A percentile compares a stretch with the other conserved stretches of the same genome.
These are phyloP conservation scores for Ilex aquifolium DNA, from an alignment of 257 asterid species.

Conservation along the genomic window DNA sequence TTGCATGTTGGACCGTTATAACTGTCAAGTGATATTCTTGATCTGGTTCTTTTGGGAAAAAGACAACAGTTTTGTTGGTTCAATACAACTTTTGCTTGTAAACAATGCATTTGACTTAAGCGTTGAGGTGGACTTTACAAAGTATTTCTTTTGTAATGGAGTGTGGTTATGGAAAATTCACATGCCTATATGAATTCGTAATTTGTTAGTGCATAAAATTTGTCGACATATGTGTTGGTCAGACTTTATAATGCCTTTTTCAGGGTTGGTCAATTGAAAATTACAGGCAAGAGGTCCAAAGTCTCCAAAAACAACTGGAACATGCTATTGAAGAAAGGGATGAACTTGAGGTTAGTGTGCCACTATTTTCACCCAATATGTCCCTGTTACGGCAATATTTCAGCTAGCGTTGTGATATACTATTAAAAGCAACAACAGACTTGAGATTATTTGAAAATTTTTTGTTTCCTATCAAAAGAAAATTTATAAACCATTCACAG, in stretches of 20 bases:
- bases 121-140: too few relatives aligned
- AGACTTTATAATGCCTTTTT: slow-evolving; percentile 5
- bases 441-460: too few relatives aligned
- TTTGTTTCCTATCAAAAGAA: too few relatives aligned
- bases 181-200: background rate
- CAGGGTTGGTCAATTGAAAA: slow-evolving; percentile 59
- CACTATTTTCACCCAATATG: background rate
- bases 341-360: slow-evolving; percentile 58
- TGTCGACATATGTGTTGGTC: background rate
- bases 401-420: background rate
- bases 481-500: too few relatives aligned
- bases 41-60: too few relatives aligned
- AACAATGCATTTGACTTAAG: too few relatives aligned
- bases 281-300: slow-evolving; percentile 53
- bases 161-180: background rate
- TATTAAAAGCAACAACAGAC: too few relatives aligned
- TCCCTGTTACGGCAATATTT: background rate
- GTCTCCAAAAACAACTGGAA: slow-evolving; percentile 56
- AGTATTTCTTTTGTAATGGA: background rate
- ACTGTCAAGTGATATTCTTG: too few relatives aligned
- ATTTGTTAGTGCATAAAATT: background rate
- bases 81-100: too few relatives aligned
- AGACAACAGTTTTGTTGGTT: too few relatives aligned
- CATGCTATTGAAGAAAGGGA: slow-evolving; percentile 68
- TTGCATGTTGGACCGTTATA: too few relatives aligned